Evolutionary conservation across 2,329 filamentous ascomycete species (phyloP).

Genomic region (Colletotrichum cuscutae): DNA sequence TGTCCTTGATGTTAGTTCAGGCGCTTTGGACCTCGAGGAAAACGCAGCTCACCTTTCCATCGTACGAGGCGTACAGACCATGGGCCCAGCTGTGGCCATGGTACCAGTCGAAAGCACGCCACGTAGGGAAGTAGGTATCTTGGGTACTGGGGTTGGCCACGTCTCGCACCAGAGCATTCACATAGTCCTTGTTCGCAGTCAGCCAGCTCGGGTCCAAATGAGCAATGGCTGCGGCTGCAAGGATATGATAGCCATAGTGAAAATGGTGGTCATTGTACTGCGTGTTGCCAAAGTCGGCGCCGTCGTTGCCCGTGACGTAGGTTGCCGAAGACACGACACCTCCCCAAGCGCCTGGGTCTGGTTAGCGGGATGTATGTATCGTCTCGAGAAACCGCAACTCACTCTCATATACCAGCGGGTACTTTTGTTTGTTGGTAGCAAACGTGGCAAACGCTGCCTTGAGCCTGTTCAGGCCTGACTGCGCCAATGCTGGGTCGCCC

Average conservation of each 20-base stretch:
- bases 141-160: slow-evolving; percentile 77
- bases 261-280: slow-evolving; percentile 83
- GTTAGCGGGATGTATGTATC: neutral
- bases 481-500: slow-evolving; percentile 65
- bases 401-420: slow-evolving; percentile 73
- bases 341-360: slow-evolving; percentile 71
- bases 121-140: slow-evolving; percentile 84
- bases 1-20: neutral
- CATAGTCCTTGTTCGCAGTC: slow-evolving; percentile 76
- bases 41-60: slow-evolving; percentile 69
- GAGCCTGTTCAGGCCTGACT: slow-evolving; percentile 68
- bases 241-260: slow-evolving; percentile 90
- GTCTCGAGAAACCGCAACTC: slow-evolving; percentile 40
- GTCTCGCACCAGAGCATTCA: slow-evolving; percentile 87
- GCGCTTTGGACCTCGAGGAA: no score
- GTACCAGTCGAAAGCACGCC: slow-evolving; percentile 90
- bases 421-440: slow-evolving; percentile 73
- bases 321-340: slow-evolving; percentile 82
- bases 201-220: slow-evolving; percentile 83
- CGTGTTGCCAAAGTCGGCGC: slow-evolving; percentile 89
- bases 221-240: slow-evolving; percentile 84
- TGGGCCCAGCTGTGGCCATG: slow-evolving; percentile 96
- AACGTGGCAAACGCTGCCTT: slow-evolving; percentile 76
- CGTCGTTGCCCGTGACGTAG: slow-evolving; percentile 74
- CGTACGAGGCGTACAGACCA: slow-evolving; percentile 74